These are phyloP conservation scores for Jaminaea rosea DNA, from an alignment of 1,284 basidiomycete species.

Conservation along the genomic window DNA sequence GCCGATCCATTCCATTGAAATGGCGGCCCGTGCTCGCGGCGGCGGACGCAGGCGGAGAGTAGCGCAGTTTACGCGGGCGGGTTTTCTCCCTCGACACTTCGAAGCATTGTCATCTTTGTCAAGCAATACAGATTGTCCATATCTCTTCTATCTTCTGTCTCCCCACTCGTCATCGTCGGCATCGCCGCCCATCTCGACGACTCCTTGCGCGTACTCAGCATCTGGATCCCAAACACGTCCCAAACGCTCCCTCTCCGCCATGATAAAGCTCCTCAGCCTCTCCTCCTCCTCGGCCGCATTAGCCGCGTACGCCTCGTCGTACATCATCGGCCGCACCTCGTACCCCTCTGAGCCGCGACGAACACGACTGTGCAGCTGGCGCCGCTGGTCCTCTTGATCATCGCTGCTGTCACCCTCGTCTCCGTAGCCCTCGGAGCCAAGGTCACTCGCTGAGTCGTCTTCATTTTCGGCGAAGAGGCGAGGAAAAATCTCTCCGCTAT, in stretches of 20 bases:
- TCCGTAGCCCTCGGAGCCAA: background rate
- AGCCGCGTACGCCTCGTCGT: constrained; percentile 6
- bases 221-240: too few species aligned
- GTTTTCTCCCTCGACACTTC: too few species aligned
- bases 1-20: too few species aligned
- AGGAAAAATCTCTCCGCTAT: background rate
- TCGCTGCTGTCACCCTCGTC: background rate
- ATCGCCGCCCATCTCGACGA: too few species aligned
- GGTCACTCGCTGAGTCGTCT: background rate
- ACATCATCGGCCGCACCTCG: constrained; percentile 16
- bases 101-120: too few species aligned
- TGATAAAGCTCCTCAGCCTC: background rate
- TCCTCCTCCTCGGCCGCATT: constrained; percentile 6
- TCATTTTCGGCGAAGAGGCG: background rate
- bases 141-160: too few species aligned
- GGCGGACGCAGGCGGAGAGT: too few species aligned
- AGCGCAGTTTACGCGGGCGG: too few species aligned
- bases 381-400: background rate
- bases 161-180: too few species aligned
- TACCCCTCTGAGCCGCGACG: constrained; percentile 21
- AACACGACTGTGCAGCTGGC: constrained; percentile 7
- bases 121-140: too few species aligned
- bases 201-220: too few species aligned
- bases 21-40: too few species aligned
- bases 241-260: constrained; percentile 3